Evolutionary conservation across 176 grass and related monocot species (phyloP), one percentile per base, ranked within the genome.

Genomic region (Zoysia pacifica): DNA sequence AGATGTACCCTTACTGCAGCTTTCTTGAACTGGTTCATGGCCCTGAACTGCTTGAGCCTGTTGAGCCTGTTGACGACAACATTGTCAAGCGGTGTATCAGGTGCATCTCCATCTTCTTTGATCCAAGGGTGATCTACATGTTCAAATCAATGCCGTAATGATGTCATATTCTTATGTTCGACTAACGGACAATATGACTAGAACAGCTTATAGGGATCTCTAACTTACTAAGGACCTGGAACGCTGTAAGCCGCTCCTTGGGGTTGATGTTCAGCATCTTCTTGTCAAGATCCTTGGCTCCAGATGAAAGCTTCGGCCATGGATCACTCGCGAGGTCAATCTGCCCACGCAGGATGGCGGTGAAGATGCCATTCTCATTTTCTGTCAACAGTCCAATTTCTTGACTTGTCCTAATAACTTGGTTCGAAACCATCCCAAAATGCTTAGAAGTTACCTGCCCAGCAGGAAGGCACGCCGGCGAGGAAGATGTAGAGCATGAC

Each of bases 71-170:
- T 81, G 45, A 97, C 88, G 61, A 97, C 93, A 9, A 89, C 91
- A 80, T 93, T 85, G 46, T 97, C 93, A 36, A 93, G 91, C 6
- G 90, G 91, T 4, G 80, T 91, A 58, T 97, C 91, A 44, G 91
- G 91, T 28, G 28, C 28, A 28, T 28, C 28, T 28, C 28, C 28
- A 28, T 28, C 28, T 28, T 28, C 28, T 28, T 93, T 97, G 83
- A 97, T 97, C 93, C 93, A 97, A 5, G 93, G 88, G 67, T 97
- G 91, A 70, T 93, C 93, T 93, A 73, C 67, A 51, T 58, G 73
- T 74, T 67, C 16, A 74, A 36, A 73, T 37, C 18, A 15, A 37
- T 64, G 41, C 1, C 12, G 28, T 20, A 16, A 20, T 82, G 45
- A 47, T 6, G 1, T 35, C 0, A 54, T 5, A 56, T 69, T 11